phyloP scores from a whole-genome alignment of 148 eudicot genomes.

The Oxyria digyna region DNA sequence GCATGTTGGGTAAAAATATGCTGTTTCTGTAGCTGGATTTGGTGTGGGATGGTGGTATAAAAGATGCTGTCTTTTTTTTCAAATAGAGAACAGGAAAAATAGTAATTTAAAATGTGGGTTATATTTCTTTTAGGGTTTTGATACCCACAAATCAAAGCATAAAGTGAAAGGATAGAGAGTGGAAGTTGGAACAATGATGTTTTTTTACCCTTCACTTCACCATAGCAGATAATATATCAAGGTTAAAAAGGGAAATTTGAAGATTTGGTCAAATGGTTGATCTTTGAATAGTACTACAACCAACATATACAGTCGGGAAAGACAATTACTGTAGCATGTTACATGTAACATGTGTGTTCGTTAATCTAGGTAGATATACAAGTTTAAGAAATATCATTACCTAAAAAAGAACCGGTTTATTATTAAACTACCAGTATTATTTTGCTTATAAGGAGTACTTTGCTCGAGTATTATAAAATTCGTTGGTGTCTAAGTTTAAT shows the following conservation, averaged over 20 bases:
- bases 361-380: neutral
- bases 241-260: neutral
- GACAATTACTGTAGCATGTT: neutral
- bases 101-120: neutral
- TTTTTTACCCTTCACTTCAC: slow-evolving; percentile 1
- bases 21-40: slow-evolving; percentile 16
- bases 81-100: neutral
- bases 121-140: neutral
- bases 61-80: slow-evolving; percentile 16
- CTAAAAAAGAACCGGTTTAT: too few relatives aligned
- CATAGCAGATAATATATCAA: neutral
- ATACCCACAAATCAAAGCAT: slow-evolving; percentile 5
- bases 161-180: slow-evolving; percentile 1
- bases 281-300: neutral
- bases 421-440: too few relatives aligned
- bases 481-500: too few relatives aligned
- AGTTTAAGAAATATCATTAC: neutral
- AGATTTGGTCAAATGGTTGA: slow-evolving; percentile 4
- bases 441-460: too few relatives aligned
- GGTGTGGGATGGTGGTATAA: slow-evolving; percentile 4
- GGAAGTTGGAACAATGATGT: slow-evolving; percentile 6
- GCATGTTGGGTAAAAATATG: slow-evolving; percentile 11
- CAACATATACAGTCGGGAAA: neutral
- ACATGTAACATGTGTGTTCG: neutral
- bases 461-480: too few relatives aligned